Evolutionary conservation across 192 early-diverging fungal genomes (phyloP), one percentile per base, ranked within the genome.

Genomic region (Dissophora ornata): DNA sequence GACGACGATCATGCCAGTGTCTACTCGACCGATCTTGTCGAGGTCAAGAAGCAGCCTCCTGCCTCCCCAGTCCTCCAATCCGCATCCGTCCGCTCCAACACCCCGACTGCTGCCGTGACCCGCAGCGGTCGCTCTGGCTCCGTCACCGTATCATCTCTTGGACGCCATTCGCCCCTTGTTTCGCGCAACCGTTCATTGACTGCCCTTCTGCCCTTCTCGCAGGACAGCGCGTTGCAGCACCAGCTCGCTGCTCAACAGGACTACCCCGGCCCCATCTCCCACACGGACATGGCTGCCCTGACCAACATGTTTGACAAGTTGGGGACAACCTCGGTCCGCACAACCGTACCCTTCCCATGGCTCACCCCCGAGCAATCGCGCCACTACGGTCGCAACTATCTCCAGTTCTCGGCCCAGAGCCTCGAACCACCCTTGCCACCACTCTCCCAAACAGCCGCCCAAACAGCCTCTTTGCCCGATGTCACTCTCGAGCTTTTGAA

Each of bases 301-400:
- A 67, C 63, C 19, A 66, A 49, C 2, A 75, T 75, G 71, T 75
- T 75, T 34, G 62, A 65, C 44, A 60, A 64, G 13, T 29, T 75
- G 19, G 71, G 71, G 33, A 67, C 71, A 11, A 75, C 71, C 6
- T 75, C 71, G 34, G 61, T 67, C 21, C 56, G 71, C 21, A 75
- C 71, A 1, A 75, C 71, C 7, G 71, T 75, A 8, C 71, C 71
- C 6, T 75, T 75, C 57, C 71, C 71, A 38, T 75, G 71, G 71
- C 63, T 75, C 34, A 60, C 71, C 2, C 71, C 71, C 13, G 71
- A 75, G 40, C 71, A 75, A 33, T 75, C 71, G 11, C 71, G 52
- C 10, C 62, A 59, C 24, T 75, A 75, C 19, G 71, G 71, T 24
- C 71, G 71, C 57, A 75, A 75, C 57, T 61, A 75, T 44, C 71